Percentiles rank a stretch among this genome's conserved stretches.
These are phyloP conservation scores for Uronychia binucleata DNA, from an alignment of 73 alveolate genomes.

Conservation along the genomic window DNA sequence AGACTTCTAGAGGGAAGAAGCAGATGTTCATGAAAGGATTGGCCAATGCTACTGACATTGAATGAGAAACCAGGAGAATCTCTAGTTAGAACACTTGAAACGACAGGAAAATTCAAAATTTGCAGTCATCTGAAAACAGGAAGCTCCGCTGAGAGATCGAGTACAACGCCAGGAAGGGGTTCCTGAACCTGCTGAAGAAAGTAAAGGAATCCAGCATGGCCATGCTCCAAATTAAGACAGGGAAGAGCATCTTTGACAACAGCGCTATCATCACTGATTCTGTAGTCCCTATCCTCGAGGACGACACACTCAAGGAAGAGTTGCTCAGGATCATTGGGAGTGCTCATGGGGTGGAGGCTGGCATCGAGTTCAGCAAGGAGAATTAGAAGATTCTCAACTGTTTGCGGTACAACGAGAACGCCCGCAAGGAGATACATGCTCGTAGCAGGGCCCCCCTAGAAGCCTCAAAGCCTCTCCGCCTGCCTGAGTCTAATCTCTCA, in stretches of 20 bases:
- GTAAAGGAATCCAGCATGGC: not conserved
- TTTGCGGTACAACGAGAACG: not conserved
- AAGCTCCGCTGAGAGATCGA: not conserved
- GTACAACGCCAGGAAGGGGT: constrained; percentile 1
- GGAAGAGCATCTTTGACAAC: not conserved
- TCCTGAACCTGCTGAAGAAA: not conserved
- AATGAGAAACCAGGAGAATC: not conserved
- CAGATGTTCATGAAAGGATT: not conserved
- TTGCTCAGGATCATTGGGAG: not conserved
- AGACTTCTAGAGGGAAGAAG: not conserved
- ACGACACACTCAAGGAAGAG: not conserved
- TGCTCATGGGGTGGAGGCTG: not conserved
- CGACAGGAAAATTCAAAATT: not conserved
- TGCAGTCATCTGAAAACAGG: not conserved
- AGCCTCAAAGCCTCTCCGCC: too few species aligned
- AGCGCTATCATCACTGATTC: not conserved
- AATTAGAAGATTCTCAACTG: not conserved
- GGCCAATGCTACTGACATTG: not conserved
- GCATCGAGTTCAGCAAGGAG: not conserved
- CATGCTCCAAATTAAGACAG: not conserved
- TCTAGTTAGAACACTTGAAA: not conserved
- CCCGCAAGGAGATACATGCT: not conserved
- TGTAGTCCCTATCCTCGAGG: not conserved
- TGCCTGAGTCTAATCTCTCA: too few species aligned
- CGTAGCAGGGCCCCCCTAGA: too few species aligned